Base-by-base conservation (phyloP, 208 protist species). In the Acanthamoeba triangularis region DNA sequence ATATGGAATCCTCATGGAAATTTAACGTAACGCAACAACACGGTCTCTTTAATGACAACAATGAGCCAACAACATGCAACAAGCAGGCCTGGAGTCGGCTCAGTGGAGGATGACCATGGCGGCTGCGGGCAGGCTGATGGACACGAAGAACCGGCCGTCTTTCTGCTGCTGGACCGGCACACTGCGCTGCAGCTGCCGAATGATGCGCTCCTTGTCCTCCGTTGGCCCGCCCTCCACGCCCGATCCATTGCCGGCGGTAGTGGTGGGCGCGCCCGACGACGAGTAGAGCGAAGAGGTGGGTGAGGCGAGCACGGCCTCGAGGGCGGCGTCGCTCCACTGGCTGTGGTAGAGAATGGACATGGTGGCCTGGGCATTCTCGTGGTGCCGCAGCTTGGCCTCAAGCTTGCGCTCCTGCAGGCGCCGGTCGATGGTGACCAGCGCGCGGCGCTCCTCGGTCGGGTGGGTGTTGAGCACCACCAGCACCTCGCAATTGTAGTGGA, bases 401-500 rank as follows among this genome's bases (percentile, higher is more conserved):
- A 37, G 78, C 49, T 87, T 87, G 13, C 33, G 25, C 52, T 61
- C 49, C 52, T 87, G 78, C 30, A 87, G 78, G 49, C 33, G 52
- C 0, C 49, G 16, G 30, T 87, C 78, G 78, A 87, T 41, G 23
- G 78, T 87, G 47, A 87, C 78, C 78, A 87, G 78, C n/a, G 78
- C 78, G 47, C 78, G 78, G 25, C 78, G 78, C 49, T 54, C 49
- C 52, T 87, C 78, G 49, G 78, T 47, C 23, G 78, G 78, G 30
- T 87, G 44, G 7, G 78, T 87, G 78, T 87, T 87, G n/a, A 87
- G 78, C 47, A 61, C 78, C 47, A 87, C 52, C 23, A 87, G 30
- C 78, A 87, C 78, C 30, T 87, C 78, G 41, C 25, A 54, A 47
- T 87, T 61, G 78, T 61, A 87, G 78, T 87, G 78, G 41, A 87